phyloP scores from a whole-genome alignment of 768 basidiomycete genomes.

The Tulasnella sp. region DNA sequence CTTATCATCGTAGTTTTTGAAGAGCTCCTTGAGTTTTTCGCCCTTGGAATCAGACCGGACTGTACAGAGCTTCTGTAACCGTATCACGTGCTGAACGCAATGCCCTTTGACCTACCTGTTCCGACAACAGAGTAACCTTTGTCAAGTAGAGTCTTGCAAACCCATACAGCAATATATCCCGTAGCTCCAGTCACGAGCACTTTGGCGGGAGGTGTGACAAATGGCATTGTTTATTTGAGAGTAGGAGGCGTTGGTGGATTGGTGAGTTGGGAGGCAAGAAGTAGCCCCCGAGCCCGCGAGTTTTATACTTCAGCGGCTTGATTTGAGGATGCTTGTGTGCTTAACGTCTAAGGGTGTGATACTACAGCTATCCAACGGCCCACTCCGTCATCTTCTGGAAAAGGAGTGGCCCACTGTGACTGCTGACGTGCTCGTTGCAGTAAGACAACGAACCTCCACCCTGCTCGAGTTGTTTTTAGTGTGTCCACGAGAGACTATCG shows the following conservation, averaged over 20 bases:
- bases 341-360: too few species aligned
- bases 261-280: too few species aligned
- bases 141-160: conserved; percentile 18
- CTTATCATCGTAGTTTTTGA: conserved; percentile 31
- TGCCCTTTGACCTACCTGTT: background rate
- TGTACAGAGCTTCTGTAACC: conserved; percentile 26
- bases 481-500: background rate
- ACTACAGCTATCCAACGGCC: background rate
- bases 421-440: too few species aligned
- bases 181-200: conserved; percentile 23
- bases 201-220: conserved; percentile 13
- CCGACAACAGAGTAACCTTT: conserved; percentile 20
- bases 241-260: too few species aligned
- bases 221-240: conserved; percentile 21
- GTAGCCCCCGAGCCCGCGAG: too few species aligned
- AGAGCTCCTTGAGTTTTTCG: conserved; percentile 46
- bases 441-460: too few species aligned
- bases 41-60: conserved; percentile 56
- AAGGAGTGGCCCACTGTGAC: too few species aligned
- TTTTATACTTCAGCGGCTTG: too few species aligned
- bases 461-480: too few species aligned
- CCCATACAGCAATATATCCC: conserved; percentile 22
- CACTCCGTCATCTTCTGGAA: too few species aligned
- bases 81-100: background rate
- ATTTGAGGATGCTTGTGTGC: background rate